Base-by-base conservation (phyloP, 176 grass and related monocot species). In the Phoenix roebelenii region DNA sequence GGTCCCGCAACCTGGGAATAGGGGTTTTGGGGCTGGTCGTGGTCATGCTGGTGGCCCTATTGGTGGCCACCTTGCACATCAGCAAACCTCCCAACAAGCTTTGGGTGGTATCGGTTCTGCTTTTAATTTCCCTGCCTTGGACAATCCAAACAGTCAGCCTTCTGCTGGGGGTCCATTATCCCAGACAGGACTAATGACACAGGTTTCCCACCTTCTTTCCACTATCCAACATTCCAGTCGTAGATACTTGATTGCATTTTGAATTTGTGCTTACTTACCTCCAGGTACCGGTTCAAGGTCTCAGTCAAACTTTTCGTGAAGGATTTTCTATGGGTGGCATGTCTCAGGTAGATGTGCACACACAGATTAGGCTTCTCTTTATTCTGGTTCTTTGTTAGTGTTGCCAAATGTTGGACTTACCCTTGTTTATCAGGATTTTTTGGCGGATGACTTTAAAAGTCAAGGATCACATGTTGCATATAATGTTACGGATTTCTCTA, bases 261-360 rank as follows among this genome's bases (percentile, higher is more conserved):
- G 62, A 61, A 22, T 44, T 44, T 44, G 35, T 44, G 7, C 51
- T 29, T 28, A 49, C 59, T 70, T 71, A 56, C 53, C 17, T 63
- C 52, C 58, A 99, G 94, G 82, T 88, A 72, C 94, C 88, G 58
- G 82, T 86, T 63, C 88, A 99, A 81, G 94, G 88, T 80, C 76
- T 99, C 17, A 98, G 94, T 72, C 94, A 98, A 85, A 85, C 88
- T 76, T 93, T 86, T 35, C 94, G 88, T 12, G 88, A 99, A 75
- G 94, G 94, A 49, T 92, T 93, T 76, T 79, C 88, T 50, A 92
- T 99, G 76, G 88, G 94, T 73, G 94, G 94, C 60, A 93, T 99
- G 88, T 99, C 94, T 65, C 94, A 99, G 85, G 94, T 99, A 88
- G 23, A 44, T 66, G 20, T 69, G 54, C 52, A 35, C 49, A 5